These are phyloP conservation scores for Pseudomassariella vexata DNA, from an alignment of 2,329 filamentous ascomycete species.

Conservation along the genomic window DNA sequence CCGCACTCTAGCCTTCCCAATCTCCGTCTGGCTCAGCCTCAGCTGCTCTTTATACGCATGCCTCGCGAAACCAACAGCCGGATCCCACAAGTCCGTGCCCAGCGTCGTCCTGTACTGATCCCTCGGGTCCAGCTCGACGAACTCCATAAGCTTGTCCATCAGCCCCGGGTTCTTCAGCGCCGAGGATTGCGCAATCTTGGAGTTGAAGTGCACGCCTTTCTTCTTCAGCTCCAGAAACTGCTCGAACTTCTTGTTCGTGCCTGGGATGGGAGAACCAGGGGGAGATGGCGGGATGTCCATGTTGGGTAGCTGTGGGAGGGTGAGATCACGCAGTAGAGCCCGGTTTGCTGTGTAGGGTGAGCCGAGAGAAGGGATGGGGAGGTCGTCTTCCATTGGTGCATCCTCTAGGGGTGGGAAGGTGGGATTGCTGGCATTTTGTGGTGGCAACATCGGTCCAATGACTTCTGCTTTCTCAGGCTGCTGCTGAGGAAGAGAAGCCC, in stretches of 20 bases:
- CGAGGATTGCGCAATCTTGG: conserved; percentile 60
- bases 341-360: conserved; percentile 67
- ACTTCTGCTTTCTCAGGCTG: conserved; percentile 12
- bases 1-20: conserved; percentile 38
- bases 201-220: conserved; percentile 72
- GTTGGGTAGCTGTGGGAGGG: conserved; percentile 65
- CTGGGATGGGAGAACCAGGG: conserved; percentile 49
- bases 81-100: conserved; percentile 51
- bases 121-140: conserved; percentile 47
- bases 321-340: conserved; percentile 62
- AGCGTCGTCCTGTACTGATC: conserved; percentile 64
- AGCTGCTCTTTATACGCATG: conserved; percentile 47
- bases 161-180: conserved; percentile 68
- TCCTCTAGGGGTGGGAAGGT: conserved; percentile 25
- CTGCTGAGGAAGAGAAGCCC: conserved; percentile 6
- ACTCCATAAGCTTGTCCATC: conserved; percentile 66
- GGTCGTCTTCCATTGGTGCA: conserved; percentile 17
- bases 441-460: conserved; percentile 23
- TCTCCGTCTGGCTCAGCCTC: conserved; percentile 39
- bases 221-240: conserved; percentile 74
- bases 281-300: conserved; percentile 71
- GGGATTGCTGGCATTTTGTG: conserved; percentile 12
- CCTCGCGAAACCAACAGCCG: conserved; percentile 46
- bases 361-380: conserved; percentile 24
- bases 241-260: conserved; percentile 61